phyloP scores from a whole-genome alignment of 176 grass and related monocot species.

The Zoysia pacifica region DNA sequence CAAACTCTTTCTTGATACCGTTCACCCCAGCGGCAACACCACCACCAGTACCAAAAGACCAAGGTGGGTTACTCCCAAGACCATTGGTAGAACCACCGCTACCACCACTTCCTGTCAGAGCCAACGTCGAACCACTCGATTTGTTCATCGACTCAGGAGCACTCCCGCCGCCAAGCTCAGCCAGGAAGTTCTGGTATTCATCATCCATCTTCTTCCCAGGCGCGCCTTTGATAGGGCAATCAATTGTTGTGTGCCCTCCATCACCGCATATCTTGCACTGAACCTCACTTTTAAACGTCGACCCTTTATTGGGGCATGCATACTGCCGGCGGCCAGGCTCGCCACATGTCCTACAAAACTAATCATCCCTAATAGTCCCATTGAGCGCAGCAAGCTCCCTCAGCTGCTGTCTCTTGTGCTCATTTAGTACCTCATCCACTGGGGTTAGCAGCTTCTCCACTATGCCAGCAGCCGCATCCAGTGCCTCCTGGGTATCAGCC shows the following conservation, averaged over 20 bases:
- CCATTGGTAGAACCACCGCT: conserved; percentile 5
- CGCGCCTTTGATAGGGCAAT: conserved; percentile 88
- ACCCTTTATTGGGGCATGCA: conserved; percentile 63
- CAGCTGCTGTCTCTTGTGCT: conserved; percentile 97
- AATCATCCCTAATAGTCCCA: conserved; percentile 93
- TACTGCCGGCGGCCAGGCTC: conserved; percentile 89
- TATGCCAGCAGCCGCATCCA: conserved; percentile 87
- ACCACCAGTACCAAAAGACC: conserved; percentile 43
- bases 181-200: conserved; percentile 95
- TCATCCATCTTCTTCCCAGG: conserved; percentile 96
- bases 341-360: conserved; percentile 88
- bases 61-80: conserved; percentile 55
- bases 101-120: conserved; percentile 48
- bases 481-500: conserved; percentile 74
- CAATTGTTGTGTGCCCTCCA: conserved; percentile 91
- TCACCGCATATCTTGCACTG: conserved; percentile 93
- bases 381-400: conserved; percentile 84
- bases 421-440: conserved; percentile 91
- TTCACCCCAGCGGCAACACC: conserved; percentile 35
- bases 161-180: conserved; percentile 91
- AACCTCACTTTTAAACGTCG: conserved; percentile 90
- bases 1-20: conserved; percentile 77
- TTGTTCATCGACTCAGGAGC: conserved; percentile 85
- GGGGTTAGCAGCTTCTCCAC: conserved; percentile 95
- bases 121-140: conserved; percentile 58